Base-by-base conservation (phyloP, 352 stramenopile species). In the Lagenidium sp. region DNA sequence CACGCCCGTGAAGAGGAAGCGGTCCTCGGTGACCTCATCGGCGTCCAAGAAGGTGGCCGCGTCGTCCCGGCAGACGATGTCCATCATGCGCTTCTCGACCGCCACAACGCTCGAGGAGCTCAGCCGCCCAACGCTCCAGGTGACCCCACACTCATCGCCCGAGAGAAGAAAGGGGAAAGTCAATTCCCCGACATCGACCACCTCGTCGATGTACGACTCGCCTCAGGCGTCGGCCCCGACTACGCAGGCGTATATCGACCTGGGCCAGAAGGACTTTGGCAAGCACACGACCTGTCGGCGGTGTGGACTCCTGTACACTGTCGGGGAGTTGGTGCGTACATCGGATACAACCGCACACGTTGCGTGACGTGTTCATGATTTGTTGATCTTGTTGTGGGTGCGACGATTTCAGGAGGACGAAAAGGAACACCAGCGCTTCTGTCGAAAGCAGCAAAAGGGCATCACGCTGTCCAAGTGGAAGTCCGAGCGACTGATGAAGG, bases 231-330 rank as follows among this genome's bases (percentile, higher is more conserved):
- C 26, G 2, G 36, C 21, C 6, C 52, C 55, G 19, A 56, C 34
- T 4, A 65, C 51, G 4, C 79, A 91, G 46, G 55, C 68, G 39
- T 92, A 87, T 30, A 69, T 92, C 38, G 79, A 92, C 43, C 38
- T 89, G 5, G 79, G 79, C 0, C 79, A 92, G 48, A 77, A 74
- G 29, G 66, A 65, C 34, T 84, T 92, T 48, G 77, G 77, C 8
- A 57, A 71, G 23, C 61, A 71, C 32, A 66, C 65, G 37, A 85
- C 60, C 12, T 92, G 79, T 44, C 29, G 42, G 12, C 69, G 36
- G 13, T 92, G 79, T 35, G 74, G 66, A 4, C 32, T 92, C 26
- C 37, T 92, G n/a, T 92, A 88, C 49, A 86, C 71, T 23, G 52
- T 51, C 7, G 79, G 79, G 4, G 68, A 82, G 57, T 65, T 80